Base-by-base conservation (phyloP, 306 rosid species). In the Spatholobus suberectus region DNA sequence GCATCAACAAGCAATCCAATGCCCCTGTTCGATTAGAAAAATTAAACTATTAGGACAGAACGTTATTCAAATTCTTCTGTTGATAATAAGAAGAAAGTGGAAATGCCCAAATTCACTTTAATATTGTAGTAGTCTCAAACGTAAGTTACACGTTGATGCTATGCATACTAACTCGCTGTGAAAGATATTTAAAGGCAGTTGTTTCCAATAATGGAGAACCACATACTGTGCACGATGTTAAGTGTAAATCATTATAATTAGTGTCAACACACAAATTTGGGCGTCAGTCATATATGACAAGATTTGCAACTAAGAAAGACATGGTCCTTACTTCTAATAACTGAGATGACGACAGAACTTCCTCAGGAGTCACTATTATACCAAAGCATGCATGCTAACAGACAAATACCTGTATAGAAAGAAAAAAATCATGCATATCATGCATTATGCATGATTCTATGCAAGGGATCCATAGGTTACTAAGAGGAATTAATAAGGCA, bases 11-110 rank as follows among this genome's bases (percentile, higher is more conserved):
- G 84, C 37, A 67, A 73, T 68, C 81, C 32, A 24, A 51, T 32
- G 70, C 61, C 35, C 84, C 86, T 82, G 86, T 73, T 76, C 47
- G 55, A 58, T 52, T n/a, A 73, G 15, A 11, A 73, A 81, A 40
- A 76, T 0, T 55, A 61, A 71, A 76, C 49, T 15, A 74, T 82
- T 58, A 86, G 61, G 38, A 70, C 8, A 52, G 3, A 49, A 68
- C 44, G 18, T 44, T 76, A 41, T 55, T 69, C 55, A 68, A 24
- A 20, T 27, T 71, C 24, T 52, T 52, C 10, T 59, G 0, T 26
- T 8, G 8, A 59, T 12, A 12, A 21, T 15, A n/a, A n/a, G n/a
- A n/a, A n/a, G n/a, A 55, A 55, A 7, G 15, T 21, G 14, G 34
- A 58, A 24, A 11, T 20, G 29, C 27, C 8, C 8, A 59, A 26